Evolutionary conservation across 106 monocot genomes (phyloP), one percentile per base, ranked within the genome.

Genomic region (Alisma plantagoaquatica): DNA sequence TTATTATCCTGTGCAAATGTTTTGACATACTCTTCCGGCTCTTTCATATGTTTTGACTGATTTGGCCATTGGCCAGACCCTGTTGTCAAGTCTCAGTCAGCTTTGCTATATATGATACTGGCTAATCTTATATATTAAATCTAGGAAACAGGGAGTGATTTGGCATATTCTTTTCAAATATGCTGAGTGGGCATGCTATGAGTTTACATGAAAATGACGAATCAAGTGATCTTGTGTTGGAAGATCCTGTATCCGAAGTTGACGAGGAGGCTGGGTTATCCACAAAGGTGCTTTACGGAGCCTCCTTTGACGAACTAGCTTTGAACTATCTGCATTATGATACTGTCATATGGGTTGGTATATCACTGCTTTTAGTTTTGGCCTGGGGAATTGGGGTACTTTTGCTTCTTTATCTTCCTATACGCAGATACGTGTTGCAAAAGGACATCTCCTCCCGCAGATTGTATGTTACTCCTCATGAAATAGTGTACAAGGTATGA

Each of bases 341-440:
- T 23, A 88, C 82, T 15, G 59, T 82, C 23, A 76, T 88, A 38
- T 88, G 87, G 87, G 65, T 79, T 18, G n/a, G 78, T 35, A 82
- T 82, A 70, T 88, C 87, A 22, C 49, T 73, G 19, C 61, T 83
- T 50, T 71, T 87, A 27, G 67, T 83, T 67, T 66, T 88, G 59
- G 87, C 87, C 14, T 88, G 82, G 87, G 87, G 87, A 29, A 50
- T 82, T 63, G 87, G 82, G 23, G 26, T 83, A 2, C 21, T 88
- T 41, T 70, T 88, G 75, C 87, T 88, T 53, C 50, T 88, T 20
- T 88, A 76, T 67, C 70, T 88, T 17, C 87, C 87, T 14, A 42
- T 57, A 22, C 75, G 77, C 68, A 88, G 87, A 82, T 76, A 75
- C 64, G 69, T 82, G 33, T 53, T 82, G 30, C 59, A 49, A 60